A percentile compares a stretch with the other conserved stretches of the same genome.
Evolutionary conservation across 257 asterid species (phyloP).

Genomic region (Leptodermis oblonga): DNA sequence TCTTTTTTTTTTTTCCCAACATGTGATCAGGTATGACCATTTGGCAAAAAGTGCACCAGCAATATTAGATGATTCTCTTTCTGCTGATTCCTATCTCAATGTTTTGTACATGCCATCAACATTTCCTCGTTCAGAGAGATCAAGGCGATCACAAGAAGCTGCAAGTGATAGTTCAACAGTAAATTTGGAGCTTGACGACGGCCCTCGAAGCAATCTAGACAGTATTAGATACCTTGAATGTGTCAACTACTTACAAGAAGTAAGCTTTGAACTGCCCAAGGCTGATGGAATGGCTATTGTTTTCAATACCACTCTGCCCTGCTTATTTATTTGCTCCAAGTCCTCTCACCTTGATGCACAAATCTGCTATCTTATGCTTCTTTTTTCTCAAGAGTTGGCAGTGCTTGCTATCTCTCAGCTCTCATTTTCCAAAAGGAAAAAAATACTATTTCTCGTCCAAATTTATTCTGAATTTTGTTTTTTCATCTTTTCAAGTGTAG

Average conservation of each 20-base stretch:
- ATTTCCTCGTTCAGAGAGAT: constrained; percentile 93
- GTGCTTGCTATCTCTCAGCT: neutral
- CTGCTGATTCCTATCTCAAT: constrained; percentile 98
- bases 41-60: constrained; percentile 97
- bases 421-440: neutral
- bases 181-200: constrained; percentile 53
- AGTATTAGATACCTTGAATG: constrained; percentile 84
- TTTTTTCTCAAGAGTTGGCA: neutral
- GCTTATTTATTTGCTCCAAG: neutral
- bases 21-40: constrained; percentile 76
- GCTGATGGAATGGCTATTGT: neutral
- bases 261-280: constrained; percentile 28
- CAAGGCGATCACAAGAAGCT: constrained; percentile 65
- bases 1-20: constrained; percentile 23
- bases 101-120: constrained; percentile 94
- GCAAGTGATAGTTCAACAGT: constrained; percentile 45
- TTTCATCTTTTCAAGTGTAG: neutral
- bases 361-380: neutral
- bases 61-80: constrained; percentile 90
- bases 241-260: constrained; percentile 80
- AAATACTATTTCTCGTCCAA: neutral
- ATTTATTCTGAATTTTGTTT: neutral
- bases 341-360: neutral
- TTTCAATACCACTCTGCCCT: neutral
- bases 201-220: constrained; percentile 92